Evolutionary conservation across 2,329 filamentous ascomycete species (phyloP).

Genomic region (Exophiala spinifera): DNA sequence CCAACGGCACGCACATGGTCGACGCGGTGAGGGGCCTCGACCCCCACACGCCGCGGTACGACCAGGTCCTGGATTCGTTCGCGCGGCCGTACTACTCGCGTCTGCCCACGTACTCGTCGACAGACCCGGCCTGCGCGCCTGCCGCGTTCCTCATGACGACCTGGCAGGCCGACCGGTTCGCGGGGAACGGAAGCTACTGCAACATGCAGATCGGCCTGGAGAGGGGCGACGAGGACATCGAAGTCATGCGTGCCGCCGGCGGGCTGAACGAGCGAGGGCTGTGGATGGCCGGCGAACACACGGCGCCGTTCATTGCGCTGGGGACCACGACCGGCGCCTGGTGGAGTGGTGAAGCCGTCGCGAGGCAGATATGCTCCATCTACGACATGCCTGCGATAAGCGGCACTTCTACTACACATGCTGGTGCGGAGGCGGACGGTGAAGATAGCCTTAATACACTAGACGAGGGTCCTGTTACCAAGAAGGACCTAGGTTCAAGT

Average conservation of each 20-base stretch:
- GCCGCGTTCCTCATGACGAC: slow-evolving; percentile 64
- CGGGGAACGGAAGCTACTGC: slow-evolving; percentile 77
- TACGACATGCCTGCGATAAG: slow-evolving; percentile 16
- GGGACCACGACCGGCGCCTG: slow-evolving; percentile 89
- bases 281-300: slow-evolving; percentile 90
- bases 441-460: not conserved
- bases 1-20: slow-evolving; percentile 36
- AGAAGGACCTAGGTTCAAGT: slow-evolving; percentile 9
- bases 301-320: slow-evolving; percentile 80
- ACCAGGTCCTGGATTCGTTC: slow-evolving; percentile 59
- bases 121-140: slow-evolving; percentile 59
- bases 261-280: slow-evolving; percentile 51
- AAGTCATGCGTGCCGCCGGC: slow-evolving; percentile 53
- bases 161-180: slow-evolving; percentile 75
- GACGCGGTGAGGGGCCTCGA: slow-evolving; percentile 32
- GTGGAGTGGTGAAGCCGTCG: slow-evolving; percentile 83
- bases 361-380: slow-evolving; percentile 46
- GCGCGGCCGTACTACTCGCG: slow-evolving; percentile 75
- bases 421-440: not conserved
- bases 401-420: not conserved
- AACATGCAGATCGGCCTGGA: slow-evolving; percentile 78
- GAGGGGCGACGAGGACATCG: slow-evolving; percentile 69
- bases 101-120: slow-evolving; percentile 63
- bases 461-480: no score
- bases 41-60: slow-evolving; percentile 47